Evolutionary conservation across 1,284 basidiomycete species (phyloP).

Genomic region (Ganoderma multipileum): DNA sequence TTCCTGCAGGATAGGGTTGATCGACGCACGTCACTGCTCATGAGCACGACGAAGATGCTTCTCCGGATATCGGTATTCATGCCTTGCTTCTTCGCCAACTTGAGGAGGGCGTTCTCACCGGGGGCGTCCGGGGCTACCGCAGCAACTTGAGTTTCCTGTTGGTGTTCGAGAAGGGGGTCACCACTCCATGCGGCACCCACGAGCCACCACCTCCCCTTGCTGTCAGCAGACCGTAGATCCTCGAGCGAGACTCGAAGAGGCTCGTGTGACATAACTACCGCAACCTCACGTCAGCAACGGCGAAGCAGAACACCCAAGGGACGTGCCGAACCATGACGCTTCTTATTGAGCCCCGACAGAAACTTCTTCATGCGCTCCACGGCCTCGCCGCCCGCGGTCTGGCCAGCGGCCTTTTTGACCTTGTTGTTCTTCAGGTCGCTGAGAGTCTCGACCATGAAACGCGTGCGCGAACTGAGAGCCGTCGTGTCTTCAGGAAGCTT

Average conservation of each 20-base stretch:
- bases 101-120: slow-evolving; percentile 65
- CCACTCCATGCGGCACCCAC: slow-evolving; percentile 97
- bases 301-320: not conserved
- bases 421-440: slow-evolving; percentile 93
- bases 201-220: slow-evolving; percentile 98
- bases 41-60: slow-evolving; percentile 90
- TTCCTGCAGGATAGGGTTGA: not conserved
- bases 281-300: not conserved
- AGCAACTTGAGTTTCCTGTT: slow-evolving; percentile 37
- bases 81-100: slow-evolving; percentile 90
- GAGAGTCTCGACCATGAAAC: slow-evolving; percentile 94
- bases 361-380: slow-evolving; percentile 89
- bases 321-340: slow-evolving; percentile 65
- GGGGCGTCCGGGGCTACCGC: slow-evolving; percentile 32
- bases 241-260: slow-evolving; percentile 83
- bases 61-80: slow-evolving; percentile 98
- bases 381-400: slow-evolving; percentile 73
- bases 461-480: slow-evolving; percentile 78
- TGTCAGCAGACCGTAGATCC: slow-evolving; percentile 88
- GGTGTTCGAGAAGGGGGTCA: slow-evolving; percentile 82
- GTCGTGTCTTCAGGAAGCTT: slow-evolving; percentile 67
- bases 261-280: slow-evolving; percentile 79
- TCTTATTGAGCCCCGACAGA: slow-evolving; percentile 77
- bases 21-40: slow-evolving; percentile 86
- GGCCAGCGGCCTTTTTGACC: slow-evolving; percentile 63